Conservation (phyloP, 306 rosid species). For the Gynostemma pentaphyllum region DNA sequence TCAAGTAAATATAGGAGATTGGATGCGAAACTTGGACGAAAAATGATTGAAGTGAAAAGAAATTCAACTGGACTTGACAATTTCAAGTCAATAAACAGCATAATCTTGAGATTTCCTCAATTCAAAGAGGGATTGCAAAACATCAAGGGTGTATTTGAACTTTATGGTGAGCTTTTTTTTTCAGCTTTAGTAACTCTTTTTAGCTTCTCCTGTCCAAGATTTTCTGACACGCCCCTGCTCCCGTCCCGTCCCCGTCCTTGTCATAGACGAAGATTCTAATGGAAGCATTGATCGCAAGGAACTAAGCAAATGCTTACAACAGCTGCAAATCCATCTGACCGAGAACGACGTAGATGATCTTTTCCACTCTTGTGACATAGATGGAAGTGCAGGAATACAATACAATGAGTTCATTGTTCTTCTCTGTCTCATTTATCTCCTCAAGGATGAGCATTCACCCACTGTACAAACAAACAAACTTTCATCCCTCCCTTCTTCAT, state of each 20-base stretch:
- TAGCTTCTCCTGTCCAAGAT: not conserved
- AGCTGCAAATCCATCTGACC: conserved; percentile 43
- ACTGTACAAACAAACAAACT: conserved; percentile 21
- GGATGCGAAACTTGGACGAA: conserved; percentile 55
- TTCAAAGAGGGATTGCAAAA: conserved; percentile 47
- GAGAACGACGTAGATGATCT: conserved; percentile 60
- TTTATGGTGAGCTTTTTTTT: conserved; percentile 52
- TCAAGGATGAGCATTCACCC: conserved; percentile 35
- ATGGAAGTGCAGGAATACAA: conserved; percentile 73
- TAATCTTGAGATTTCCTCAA: conserved; percentile 66
- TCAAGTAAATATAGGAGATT: conserved; percentile 40
- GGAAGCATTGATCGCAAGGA: conserved; percentile 62
- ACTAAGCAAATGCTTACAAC: conserved; percentile 49
- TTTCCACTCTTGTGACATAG: conserved; percentile 71
- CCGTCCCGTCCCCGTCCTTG: not conserved
- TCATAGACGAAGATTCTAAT: conserved; percentile 69
- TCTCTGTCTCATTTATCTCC: conserved; percentile 70
- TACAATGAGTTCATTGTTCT: conserved; percentile 85
- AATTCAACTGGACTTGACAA: conserved; percentile 24
- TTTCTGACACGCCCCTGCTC: not conserved
- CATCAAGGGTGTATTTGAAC: conserved; percentile 56
- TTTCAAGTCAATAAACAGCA: conserved; percentile 60
- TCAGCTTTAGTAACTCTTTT: not conserved
- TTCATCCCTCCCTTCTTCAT: not conserved
- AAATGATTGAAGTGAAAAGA: conserved; percentile 52